Evolutionary conservation across 495 filamentous ascomycete species (phyloP).

Genomic region (Trichoderma orchidacearum): DNA sequence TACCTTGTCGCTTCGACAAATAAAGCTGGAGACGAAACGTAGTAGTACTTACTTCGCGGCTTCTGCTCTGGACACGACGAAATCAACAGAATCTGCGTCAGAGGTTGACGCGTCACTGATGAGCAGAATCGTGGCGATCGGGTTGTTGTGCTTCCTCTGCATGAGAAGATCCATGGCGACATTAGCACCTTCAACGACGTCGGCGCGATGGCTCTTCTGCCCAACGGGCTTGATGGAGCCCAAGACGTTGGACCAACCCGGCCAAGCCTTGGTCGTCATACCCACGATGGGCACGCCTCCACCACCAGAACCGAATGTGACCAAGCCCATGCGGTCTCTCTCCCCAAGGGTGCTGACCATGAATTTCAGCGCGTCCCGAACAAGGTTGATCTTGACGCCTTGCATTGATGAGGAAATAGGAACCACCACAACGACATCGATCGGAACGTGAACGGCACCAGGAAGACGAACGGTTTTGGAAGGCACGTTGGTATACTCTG

Average conservation of each 20-base stretch:
- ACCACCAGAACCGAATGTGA: slow-evolving; percentile 92
- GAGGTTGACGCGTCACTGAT: slow-evolving; percentile 99
- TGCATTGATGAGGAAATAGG: slow-evolving; percentile 98
- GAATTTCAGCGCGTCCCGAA: slow-evolving; percentile 89
- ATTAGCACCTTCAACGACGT: slow-evolving; percentile 96
- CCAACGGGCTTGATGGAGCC: slow-evolving; percentile 84
- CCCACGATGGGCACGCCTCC: slow-evolving; percentile 93
- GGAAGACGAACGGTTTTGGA: slow-evolving; percentile 38
- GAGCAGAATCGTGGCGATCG: slow-evolving; percentile 87
- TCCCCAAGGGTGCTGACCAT: slow-evolving; percentile 87
- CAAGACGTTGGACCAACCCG: slow-evolving; percentile 78
- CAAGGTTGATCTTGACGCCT: slow-evolving; percentile 89
- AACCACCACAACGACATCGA: slow-evolving; percentile 94
- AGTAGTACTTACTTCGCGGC: slow-evolving; percentile 91
- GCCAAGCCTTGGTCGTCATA: slow-evolving; percentile 92
- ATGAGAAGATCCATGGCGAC: slow-evolving; percentile 98
- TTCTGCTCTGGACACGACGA: slow-evolving; percentile 94
- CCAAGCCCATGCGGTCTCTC: slow-evolving; percentile 88
- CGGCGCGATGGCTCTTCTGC: slow-evolving; percentile 90
- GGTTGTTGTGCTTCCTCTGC: slow-evolving; percentile 94
- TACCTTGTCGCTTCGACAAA: too few species aligned
- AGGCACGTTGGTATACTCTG: slow-evolving; percentile 58
- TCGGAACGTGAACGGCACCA: slow-evolving; percentile 69
- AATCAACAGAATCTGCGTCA: slow-evolving; percentile 91
- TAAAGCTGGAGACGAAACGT: too few species aligned